A percentile compares a stretch with the other conserved stretches of the same genome.
Conservation (phyloP, 1,284 basidiomycete species). For the Bondarzewia mesenterica region DNA sequence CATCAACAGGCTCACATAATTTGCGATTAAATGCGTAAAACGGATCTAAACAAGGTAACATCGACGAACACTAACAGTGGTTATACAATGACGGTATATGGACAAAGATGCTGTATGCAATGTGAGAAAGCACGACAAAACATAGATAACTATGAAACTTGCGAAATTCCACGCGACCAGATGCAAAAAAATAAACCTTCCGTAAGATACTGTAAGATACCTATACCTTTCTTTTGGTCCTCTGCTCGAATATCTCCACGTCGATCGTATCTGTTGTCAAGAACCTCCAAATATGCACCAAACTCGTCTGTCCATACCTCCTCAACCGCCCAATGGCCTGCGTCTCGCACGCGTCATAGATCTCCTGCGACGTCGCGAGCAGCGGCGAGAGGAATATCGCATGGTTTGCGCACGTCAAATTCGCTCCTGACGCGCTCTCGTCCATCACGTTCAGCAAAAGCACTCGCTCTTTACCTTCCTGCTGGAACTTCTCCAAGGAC, state of each 20-base stretch:
- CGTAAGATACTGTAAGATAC: slow-evolving; percentile 1
- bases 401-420: slow-evolving; percentile 89
- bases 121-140: not conserved
- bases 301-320: slow-evolving; percentile 78
- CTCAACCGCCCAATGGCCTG: slow-evolving; percentile 88
- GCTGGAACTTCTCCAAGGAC: slow-evolving; percentile 79
- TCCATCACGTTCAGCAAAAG: slow-evolving; percentile 89
- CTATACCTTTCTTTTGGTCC: slow-evolving; percentile 27
- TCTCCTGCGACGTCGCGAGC: slow-evolving; percentile 69
- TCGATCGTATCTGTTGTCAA: slow-evolving; percentile 82
- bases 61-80: no score
- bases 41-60: no score
- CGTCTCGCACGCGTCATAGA: slow-evolving; percentile 81
- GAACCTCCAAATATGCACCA: slow-evolving; percentile 77
- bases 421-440: slow-evolving; percentile 89
- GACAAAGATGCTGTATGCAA: no score
- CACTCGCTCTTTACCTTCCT: slow-evolving; percentile 67
- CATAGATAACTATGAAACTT: not conserved
- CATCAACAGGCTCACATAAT: no score
- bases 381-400: slow-evolving; percentile 92
- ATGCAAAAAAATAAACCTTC: slow-evolving; percentile 1
- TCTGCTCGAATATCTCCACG: slow-evolving; percentile 62
- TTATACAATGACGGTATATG: not conserved
- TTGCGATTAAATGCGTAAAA: no score
- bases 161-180: not conserved